Base-by-base conservation (phyloP, 2,329 filamentous ascomycete species). In the Raffaelea albimanens region DNA sequence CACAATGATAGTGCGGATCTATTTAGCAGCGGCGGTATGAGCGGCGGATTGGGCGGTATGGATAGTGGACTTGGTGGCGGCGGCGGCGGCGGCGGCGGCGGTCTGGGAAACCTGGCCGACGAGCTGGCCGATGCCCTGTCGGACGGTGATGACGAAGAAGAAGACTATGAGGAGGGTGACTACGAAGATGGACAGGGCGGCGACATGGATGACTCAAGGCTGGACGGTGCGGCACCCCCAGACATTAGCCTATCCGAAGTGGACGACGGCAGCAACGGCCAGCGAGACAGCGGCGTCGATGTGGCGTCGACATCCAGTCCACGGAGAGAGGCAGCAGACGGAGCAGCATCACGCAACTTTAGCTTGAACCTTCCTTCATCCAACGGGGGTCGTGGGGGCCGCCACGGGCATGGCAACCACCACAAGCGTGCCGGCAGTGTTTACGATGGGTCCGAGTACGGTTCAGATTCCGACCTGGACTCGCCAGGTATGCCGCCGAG, bases 61-160 rank as follows among this genome's bases (percentile, higher is more conserved):
- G 43, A 21, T 36, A 66, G 63, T 25, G 70, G 63, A n/a, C n/a
- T 34, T 63, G n/a, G n/a, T n/a, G n/a, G 63, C 3, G 68, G 62
- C 44, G 61, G 63, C 41, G 66, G 63, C 22, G 61, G 61, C 5
- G 68, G 62, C 45, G 61, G 62, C 41, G 65, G 63, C 21, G 61
- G 61, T 3, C 69, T 88, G 52, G 87, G 86, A 29, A 90, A 88
- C 56, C 64, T 93, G 43, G 87, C 87, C 2, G 87, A 91, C 63
- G 87, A 93, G 63, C 69, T 93, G 43, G 87, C 83, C 2, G 85
- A 85, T 58, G 81, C 82, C 4, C 79, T 85, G 31, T 83, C 80
- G 9, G 78, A 76, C 48, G 80, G 78, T n/a, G 75, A 73, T 19
- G 72, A 75, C 31, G 69, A 72, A 44, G 67, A 67, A 48, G 68